Percentiles rank a stretch among this genome's conserved stretches.
Evolutionary conservation across 306 rosid species (phyloP).

Genomic region (Lagenaria siceraria): DNA sequence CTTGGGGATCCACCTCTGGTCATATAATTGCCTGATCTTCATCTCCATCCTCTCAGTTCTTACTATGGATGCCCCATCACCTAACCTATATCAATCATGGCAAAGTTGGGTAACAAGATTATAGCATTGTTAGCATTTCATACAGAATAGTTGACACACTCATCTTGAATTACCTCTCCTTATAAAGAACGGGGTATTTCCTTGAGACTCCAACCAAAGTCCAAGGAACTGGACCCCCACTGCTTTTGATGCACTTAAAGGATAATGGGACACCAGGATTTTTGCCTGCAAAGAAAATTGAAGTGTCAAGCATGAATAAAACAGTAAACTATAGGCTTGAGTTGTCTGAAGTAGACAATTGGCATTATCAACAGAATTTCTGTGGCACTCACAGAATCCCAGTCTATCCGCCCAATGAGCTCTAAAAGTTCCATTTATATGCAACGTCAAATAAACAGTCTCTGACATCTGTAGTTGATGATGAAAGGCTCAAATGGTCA

Average conservation of each 20-base stretch:
- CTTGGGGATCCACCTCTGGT: slow-evolving; percentile 48
- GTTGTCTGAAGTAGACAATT: slow-evolving; percentile 5
- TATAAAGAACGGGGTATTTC: slow-evolving; percentile 74
- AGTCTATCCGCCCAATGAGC: slow-evolving; percentile 74
- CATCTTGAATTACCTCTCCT: slow-evolving; percentile 49
- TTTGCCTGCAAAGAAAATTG: slow-evolving; percentile 37
- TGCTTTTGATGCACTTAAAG: slow-evolving; percentile 62
- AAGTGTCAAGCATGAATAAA: slow-evolving; percentile 12
- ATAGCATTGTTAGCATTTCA: neutral
- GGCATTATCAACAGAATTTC: neutral
- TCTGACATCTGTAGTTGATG: slow-evolving; percentile 45
- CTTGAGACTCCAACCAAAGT: slow-evolving; percentile 74
- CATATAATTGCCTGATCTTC: slow-evolving; percentile 35
- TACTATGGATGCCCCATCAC: slow-evolving; percentile 55
- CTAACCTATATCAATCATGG: slow-evolving; percentile 37
- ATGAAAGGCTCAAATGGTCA: slow-evolving; percentile 17
- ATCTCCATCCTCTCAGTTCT: slow-evolving; percentile 78
- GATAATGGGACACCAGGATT: slow-evolving; percentile 65
- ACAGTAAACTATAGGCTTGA: neutral
- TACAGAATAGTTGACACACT: slow-evolving; percentile 2
- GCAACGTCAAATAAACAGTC: slow-evolving; percentile 48
- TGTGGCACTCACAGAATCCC: slow-evolving; percentile 64
- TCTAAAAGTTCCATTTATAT: slow-evolving; percentile 89
- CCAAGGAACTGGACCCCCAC: slow-evolving; percentile 71
- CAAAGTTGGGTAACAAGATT: slow-evolving; percentile 5